Evolutionary conservation across 2,329 filamentous ascomycete genomes (phyloP), one percentile per base, ranked within the genome.

Genomic region (Leptographium galeiforme): DNA sequence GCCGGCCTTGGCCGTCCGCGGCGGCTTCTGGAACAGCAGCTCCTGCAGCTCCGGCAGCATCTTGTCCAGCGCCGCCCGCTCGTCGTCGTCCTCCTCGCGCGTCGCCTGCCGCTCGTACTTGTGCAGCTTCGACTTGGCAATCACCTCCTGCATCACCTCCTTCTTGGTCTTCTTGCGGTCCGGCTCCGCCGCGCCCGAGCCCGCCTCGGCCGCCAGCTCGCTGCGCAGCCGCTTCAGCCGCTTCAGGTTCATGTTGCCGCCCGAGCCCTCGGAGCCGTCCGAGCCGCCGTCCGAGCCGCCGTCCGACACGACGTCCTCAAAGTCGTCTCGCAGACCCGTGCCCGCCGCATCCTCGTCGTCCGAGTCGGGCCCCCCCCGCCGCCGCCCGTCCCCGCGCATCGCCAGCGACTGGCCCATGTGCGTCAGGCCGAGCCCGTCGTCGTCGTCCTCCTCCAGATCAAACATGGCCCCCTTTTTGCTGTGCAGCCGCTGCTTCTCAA

Each of bases 111-210:
- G 82, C 70, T 97, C 90, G 64, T 91, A 90, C 70, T 95, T 97
- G 76, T 96, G 79, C 57, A 87, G 76, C 66, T 98, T 98, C 1
- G 91, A 97, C 69, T 98, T 98, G 56, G 90, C 88, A 60, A 98
- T 96, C 57, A 98, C 78, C 68, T 98, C 94, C 63, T 95, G 86
- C 88, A 97, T 96, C 50, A 98, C 87, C 68, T 98, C 93, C 52
- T 93, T 87, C 70, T 96, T 97, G 4, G 84, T 84, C 72, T 96
- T 98, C 68, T 95, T 96, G 55, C 85, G 79, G 61, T 91, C 85
- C 0, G 89, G 89, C 57, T 83, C 72, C 19, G 74, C 74, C 39
- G 69, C 47, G 13, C 14, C 41, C 41, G 8, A 51, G n/a, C 14
- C 71, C 34, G 68, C 70, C 1, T 70, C 75, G 34, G 72, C 68